Base-by-base conservation (phyloP, 768 basidiomycete genomes). In the Hericium coralloides region DNA sequence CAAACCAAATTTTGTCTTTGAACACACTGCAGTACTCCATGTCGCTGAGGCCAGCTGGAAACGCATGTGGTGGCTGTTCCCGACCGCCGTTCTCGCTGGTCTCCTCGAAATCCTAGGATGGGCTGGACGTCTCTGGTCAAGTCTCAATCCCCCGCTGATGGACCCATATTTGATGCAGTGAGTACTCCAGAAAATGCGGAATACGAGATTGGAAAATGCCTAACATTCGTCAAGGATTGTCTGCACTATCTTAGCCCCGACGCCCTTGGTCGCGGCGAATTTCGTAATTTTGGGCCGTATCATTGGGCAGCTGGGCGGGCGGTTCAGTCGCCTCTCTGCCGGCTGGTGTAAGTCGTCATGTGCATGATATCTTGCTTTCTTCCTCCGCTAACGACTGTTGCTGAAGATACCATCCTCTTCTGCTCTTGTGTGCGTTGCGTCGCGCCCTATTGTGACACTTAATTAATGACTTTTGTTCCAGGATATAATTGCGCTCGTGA, bases 21-120 rank as follows among this genome's bases (percentile, higher is more conserved):
- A 8, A 9, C 7, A 12, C 31, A 3, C 20, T 47, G n/a, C n/a
- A 55, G 59, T 56, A 25, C 2, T 50, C 6, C 61, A 62, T 39
- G 38, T 48, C 4, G 38, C 45, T 14, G 56, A 62, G 22, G 56
- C 56, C 0, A 67, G 72, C 8, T 65, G 60, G 10, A 72, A 56
- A 4, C 81, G 66, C 25, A 63, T 60, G 17, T 65, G 68, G 15
- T 62, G 52, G 53, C 23, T 62, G 17, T 47, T 62, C 1, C 59
- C 61, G 36, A 62, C 38, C 17, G 59, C 59, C 22, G 49, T 62
- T n/a, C 31, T 60, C 2, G 55, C 50, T 1, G 59, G 61, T 6
- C 4, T 57, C 3, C 55, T 60, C 10, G 59, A 62, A 36, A 2
- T 60, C 25, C 1, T 25, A 10, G 61, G 61, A 22, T 60, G 61